phyloP scores from a whole-genome alignment of 176 grass and related monocot species.

The Musa troglodytarum region DNA sequence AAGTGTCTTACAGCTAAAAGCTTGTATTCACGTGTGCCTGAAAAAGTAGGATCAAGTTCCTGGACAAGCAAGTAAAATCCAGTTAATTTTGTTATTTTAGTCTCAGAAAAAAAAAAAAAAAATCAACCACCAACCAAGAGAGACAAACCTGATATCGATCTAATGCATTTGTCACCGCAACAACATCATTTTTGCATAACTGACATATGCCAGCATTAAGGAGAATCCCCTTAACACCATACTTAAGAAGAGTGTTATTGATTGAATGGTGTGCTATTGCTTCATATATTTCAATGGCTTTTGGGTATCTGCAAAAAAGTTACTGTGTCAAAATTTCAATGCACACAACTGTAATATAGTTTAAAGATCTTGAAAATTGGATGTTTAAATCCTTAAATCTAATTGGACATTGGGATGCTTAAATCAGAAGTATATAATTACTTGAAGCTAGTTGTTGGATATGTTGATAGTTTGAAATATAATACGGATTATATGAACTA shows the following conservation, averaged over 20 bases:
- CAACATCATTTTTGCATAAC: constrained; percentile 73
- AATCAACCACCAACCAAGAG: not conserved
- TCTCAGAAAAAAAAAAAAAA: constrained; percentile 4
- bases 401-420: no score
- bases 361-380: not conserved
- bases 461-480: not conserved
- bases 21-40: constrained; percentile 91
- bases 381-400: not conserved
- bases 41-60: constrained; percentile 99
- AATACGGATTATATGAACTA: no score
- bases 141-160: constrained; percentile 83
- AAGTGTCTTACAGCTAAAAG: constrained; percentile 73
- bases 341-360: not conserved
- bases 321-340: not conserved
- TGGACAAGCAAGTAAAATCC: constrained; percentile 26
- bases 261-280: constrained; percentile 74
- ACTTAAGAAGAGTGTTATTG: constrained; percentile 96
- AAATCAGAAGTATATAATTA: not conserved
- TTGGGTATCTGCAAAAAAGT: constrained; percentile 45
- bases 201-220: constrained; percentile 98
- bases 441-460: not conserved
- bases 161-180: constrained; percentile 85
- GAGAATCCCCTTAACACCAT: constrained; percentile 86
- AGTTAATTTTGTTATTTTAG: not conserved
- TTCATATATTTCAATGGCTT: constrained; percentile 88